phyloP scores from a whole-genome alignment of 75 land plant genomes.

The Larix kaempferi region DNA sequence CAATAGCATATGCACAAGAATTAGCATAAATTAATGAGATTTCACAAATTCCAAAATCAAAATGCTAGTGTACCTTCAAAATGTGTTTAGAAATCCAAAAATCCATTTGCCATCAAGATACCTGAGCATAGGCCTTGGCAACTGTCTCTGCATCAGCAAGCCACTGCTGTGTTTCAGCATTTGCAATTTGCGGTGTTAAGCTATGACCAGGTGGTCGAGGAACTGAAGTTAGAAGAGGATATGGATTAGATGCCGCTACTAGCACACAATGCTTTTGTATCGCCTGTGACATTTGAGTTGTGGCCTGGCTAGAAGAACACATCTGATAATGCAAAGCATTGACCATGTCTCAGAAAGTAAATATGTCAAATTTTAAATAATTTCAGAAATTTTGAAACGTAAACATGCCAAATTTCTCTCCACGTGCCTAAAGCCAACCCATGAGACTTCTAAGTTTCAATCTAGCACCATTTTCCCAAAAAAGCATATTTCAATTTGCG shows the following conservation, averaged over 20 bases:
- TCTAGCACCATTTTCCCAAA: no score
- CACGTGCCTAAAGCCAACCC: no score
- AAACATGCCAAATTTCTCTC: no score
- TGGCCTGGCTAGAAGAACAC: constrained; percentile 49
- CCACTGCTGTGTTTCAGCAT: constrained; percentile 38
- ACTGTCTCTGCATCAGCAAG: constrained; percentile 91
- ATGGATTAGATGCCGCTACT: constrained; percentile 88
- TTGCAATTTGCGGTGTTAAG: constrained; percentile 34
- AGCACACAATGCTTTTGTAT: constrained; percentile 78
- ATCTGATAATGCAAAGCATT: constrained; percentile 36
- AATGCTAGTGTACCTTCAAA: background rate
- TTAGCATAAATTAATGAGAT: background rate
- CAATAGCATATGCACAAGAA: background rate
- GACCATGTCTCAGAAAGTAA: no score
- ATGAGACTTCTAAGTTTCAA: no score
- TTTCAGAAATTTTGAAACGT: no score
- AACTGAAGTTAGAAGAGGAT: constrained; percentile 89
- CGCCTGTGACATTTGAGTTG: constrained; percentile 43
- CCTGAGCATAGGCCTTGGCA: constrained; percentile 84
- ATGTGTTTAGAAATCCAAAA: background rate
- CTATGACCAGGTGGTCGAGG: constrained; percentile 50
- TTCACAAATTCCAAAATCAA: background rate
- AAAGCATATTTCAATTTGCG: no score
- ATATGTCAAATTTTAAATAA: no score
- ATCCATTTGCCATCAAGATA: constrained; percentile 12